Evolutionary conservation across 257 asterid genomes (phyloP).

Genomic region (Anisodus acutangulus): DNA sequence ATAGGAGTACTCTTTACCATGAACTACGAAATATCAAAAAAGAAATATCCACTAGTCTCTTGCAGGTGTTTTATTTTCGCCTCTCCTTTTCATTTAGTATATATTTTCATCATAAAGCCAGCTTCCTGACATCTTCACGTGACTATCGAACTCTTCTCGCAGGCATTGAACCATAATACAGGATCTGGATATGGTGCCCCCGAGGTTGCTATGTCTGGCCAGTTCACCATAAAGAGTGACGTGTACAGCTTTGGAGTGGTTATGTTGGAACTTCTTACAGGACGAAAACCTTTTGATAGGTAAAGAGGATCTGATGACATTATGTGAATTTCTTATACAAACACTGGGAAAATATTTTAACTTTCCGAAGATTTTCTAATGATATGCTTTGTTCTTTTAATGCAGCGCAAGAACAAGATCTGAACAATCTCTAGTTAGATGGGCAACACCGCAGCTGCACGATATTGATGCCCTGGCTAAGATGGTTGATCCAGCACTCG

Average conservation of each 20-base stretch:
- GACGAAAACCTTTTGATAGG: constrained; percentile 94
- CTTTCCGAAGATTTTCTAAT: not conserved
- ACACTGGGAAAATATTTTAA: too few species aligned
- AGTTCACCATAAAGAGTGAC: constrained; percentile 81
- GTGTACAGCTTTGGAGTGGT: constrained; percentile 96
- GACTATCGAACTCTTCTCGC: constrained; percentile 8
- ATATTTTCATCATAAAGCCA: constrained; percentile 11
- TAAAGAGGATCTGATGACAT: constrained; percentile 29
- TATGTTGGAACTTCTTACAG: constrained; percentile 91
- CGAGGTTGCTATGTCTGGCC: constrained; percentile 89
- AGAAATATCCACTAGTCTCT: not conserved
- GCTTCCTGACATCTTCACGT: not conserved
- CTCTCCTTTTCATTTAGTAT: not conserved
- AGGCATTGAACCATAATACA: constrained; percentile 57
- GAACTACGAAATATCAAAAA: not conserved
- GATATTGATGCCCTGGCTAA: constrained; percentile 89
- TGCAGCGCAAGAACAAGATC: constrained; percentile 76
- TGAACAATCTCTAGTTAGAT: constrained; percentile 90
- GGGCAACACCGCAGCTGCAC: constrained; percentile 99
- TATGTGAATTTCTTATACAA: too few species aligned
- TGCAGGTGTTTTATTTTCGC: not conserved
- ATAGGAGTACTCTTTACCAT: not conserved
- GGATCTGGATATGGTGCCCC: constrained; percentile 89
- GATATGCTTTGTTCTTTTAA: not conserved
- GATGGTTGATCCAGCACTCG: constrained; percentile 96